Conservation (phyloP, 352 stramenopile genomes). For the Phytophthora agathidicida region DNA sequence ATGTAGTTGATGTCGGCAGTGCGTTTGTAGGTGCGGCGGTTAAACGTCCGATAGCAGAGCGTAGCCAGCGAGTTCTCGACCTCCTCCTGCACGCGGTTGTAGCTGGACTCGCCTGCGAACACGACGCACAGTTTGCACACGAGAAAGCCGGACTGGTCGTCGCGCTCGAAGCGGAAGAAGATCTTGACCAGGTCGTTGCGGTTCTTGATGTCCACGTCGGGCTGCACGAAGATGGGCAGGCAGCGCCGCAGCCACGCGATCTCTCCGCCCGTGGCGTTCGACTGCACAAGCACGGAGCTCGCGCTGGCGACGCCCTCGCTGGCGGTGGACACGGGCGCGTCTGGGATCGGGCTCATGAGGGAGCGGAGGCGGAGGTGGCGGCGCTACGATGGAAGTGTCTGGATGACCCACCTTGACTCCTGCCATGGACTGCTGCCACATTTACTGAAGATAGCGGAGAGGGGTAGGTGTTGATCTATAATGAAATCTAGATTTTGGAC, state of each 20-base stretch:
- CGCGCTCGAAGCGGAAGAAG: slow-evolving; percentile 82
- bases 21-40: slow-evolving; percentile 85
- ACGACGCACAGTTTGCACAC: slow-evolving; percentile 85
- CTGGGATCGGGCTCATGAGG: slow-evolving; percentile 28
- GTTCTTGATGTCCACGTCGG: slow-evolving; percentile 83
- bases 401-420: too few relatives aligned
- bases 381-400: neutral
- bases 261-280: slow-evolving; percentile 48
- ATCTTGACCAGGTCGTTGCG: slow-evolving; percentile 84
- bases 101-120: slow-evolving; percentile 83
- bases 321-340: slow-evolving; percentile 20
- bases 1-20: slow-evolving; percentile 92
- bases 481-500: slow-evolving; percentile 6
- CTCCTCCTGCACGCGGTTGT: slow-evolving; percentile 76
- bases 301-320: slow-evolving; percentile 21
- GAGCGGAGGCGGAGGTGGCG: neutral
- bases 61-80: slow-evolving; percentile 82
- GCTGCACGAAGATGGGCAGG: slow-evolving; percentile 85
- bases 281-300: slow-evolving; percentile 22
- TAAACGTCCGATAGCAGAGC: slow-evolving; percentile 85
- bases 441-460: slow-evolving; percentile 2
- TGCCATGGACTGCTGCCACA: slow-evolving; percentile 10
- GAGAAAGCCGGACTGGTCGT: slow-evolving; percentile 51
- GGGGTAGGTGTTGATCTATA: slow-evolving; percentile 2
- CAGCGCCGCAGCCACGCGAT: slow-evolving; percentile 80